These are phyloP conservation scores for Candida jianshihensis DNA, from an alignment of 805 yeast genomes.

Conservation along the genomic window DNA sequence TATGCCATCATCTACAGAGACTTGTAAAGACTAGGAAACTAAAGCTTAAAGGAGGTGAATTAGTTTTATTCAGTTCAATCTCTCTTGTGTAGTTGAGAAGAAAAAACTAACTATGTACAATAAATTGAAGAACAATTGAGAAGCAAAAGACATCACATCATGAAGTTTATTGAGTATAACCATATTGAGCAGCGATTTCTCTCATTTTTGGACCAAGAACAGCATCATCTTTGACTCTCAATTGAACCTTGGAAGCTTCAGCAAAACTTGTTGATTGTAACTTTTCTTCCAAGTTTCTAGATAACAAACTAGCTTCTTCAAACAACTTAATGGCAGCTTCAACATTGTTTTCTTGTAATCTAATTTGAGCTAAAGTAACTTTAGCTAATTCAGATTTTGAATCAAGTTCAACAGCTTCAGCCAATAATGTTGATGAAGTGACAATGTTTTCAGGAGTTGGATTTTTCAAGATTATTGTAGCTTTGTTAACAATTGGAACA, in stretches of 20 bases:
- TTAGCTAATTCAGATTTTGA: constrained; percentile 86
- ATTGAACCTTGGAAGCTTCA: constrained; percentile 89
- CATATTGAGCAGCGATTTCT: constrained; percentile 44
- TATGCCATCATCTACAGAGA: too few relatives aligned
- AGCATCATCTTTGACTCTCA: constrained; percentile 67
- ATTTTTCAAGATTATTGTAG: constrained; percentile 59
- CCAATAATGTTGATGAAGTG: constrained; percentile 58
- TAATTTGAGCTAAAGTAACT: constrained; percentile 86
- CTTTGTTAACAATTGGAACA: constrained; percentile 84
- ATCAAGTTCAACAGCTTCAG: constrained; percentile 74
- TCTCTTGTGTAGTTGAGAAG: too few relatives aligned
- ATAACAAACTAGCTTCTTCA: constrained; percentile 73
- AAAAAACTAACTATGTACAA: too few relatives aligned
- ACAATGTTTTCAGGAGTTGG: constrained; percentile 36
- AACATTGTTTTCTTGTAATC: constrained; percentile 73
- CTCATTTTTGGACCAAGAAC: constrained; percentile 53
- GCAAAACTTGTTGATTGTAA: constrained; percentile 86
- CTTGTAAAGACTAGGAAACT: too few relatives aligned
- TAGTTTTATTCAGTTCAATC: too few relatives aligned
- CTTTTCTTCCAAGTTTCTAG: constrained; percentile 82
- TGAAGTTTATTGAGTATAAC: constrained; percentile 14
- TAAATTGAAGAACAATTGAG: background rate
- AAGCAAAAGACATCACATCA: background rate
- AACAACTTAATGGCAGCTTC: constrained; percentile 77
- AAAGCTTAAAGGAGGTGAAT: too few relatives aligned